phyloP scores from a whole-genome alignment of 768 basidiomycete species.

The Pulveroboletus sp. region DNA sequence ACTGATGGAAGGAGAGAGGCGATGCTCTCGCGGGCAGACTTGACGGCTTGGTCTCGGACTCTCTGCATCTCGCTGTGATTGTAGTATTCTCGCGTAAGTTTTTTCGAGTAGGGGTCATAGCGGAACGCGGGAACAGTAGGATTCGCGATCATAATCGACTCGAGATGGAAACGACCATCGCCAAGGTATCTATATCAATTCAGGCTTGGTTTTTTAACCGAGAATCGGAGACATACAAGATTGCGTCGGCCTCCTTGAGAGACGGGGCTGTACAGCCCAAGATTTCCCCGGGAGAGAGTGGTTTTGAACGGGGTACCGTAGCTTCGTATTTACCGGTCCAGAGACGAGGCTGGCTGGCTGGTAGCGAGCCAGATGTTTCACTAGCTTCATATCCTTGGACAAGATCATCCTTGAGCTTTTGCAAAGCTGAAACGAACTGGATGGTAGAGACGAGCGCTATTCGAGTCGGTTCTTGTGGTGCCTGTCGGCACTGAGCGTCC shows the following conservation, averaged over 20 bases:
- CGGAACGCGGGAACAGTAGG: slow-evolving; percentile 92
- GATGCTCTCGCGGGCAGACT: slow-evolving; percentile 66
- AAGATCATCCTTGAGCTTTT: slow-evolving; percentile 79
- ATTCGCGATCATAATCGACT: slow-evolving; percentile 99
- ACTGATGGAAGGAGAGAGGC: slow-evolving; percentile 18
- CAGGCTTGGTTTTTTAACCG: slow-evolving; percentile 1
- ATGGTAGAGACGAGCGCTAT: slow-evolving; percentile 95
- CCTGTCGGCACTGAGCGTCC: slow-evolving; percentile 13
- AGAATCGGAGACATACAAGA: slow-evolving; percentile 59
- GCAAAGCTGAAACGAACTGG: slow-evolving; percentile 92
- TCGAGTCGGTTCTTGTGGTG: slow-evolving; percentile 46
- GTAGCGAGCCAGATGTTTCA: background rate
- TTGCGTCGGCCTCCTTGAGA: slow-evolving; percentile 74
- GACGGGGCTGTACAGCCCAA: slow-evolving; percentile 94
- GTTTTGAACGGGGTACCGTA: slow-evolving; percentile 81
- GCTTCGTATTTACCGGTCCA: slow-evolving; percentile 70
- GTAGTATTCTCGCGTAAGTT: slow-evolving; percentile 89
- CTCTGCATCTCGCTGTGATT: slow-evolving; percentile 84
- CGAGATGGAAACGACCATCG: slow-evolving; percentile 96
- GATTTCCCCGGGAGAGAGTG: slow-evolving; percentile 94
- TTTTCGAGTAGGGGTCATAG: slow-evolving; percentile 98
- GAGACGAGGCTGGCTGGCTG: slow-evolving; percentile 16
- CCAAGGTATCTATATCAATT: slow-evolving; percentile 76
- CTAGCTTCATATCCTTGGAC: slow-evolving; percentile 35
- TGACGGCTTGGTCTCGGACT: slow-evolving; percentile 71